Percentiles rank a stretch among this genome's conserved stretches.
phyloP scores from a whole-genome alignment of 805 yeast species.

The Kodamaea fukazawae region DNA sequence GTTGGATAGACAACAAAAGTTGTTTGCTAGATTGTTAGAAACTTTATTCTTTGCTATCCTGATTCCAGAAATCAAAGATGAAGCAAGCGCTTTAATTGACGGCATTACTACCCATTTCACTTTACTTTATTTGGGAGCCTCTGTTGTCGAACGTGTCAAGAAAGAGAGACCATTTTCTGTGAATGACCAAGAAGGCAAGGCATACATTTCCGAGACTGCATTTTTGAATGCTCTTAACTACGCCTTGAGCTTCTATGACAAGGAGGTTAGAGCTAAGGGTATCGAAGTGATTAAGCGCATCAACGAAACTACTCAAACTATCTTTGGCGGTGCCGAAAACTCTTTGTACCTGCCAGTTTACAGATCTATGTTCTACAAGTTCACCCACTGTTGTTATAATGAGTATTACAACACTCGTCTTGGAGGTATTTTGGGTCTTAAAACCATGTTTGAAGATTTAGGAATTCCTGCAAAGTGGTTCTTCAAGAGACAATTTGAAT shows the following conservation, averaged over 20 bases:
- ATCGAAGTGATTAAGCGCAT: slow-evolving; percentile 61
- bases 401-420: slow-evolving; percentile 81
- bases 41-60: slow-evolving; percentile 75
- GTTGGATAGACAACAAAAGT: slow-evolving; percentile 59
- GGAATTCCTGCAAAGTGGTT: slow-evolving; percentile 72
- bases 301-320: slow-evolving; percentile 54
- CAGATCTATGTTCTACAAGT: slow-evolving; percentile 71
- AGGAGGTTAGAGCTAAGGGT: slow-evolving; percentile 70
- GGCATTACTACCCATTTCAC: slow-evolving; percentile 78
- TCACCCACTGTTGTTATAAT: slow-evolving; percentile 89
- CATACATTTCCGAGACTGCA: slow-evolving; percentile 64
- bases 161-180: slow-evolving; percentile 69
- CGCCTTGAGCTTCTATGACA: slow-evolving; percentile 76
- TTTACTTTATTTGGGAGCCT: slow-evolving; percentile 70
- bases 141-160: slow-evolving; percentile 65
- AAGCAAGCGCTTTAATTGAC: slow-evolving; percentile 59
- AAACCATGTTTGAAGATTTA: slow-evolving; percentile 66
- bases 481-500: slow-evolving; percentile 73
- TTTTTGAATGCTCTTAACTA: slow-evolving; percentile 72
- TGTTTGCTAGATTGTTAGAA: slow-evolving; percentile 63
- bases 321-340: slow-evolving; percentile 66
- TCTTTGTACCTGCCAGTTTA: slow-evolving; percentile 73
- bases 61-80: slow-evolving; percentile 65
- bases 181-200: slow-evolving; percentile 75
- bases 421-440: slow-evolving; percentile 86